Evolutionary conservation across 257 asterid species (phyloP).

Genomic region (Craterostigma plantagineum): DNA sequence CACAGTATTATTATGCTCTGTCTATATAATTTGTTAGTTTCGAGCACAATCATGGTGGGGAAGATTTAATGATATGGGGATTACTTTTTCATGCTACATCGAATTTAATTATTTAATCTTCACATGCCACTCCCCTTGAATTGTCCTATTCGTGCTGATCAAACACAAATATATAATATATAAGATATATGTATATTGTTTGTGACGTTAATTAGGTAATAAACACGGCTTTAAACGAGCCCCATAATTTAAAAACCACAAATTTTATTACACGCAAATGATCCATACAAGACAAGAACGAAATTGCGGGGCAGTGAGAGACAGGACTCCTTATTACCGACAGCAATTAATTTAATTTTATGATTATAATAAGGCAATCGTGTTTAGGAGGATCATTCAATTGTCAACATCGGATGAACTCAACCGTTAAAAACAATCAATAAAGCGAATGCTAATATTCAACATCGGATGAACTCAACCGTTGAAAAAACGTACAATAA

Average conservation of each 20-base stretch:
- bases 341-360: constrained; percentile 5
- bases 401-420: constrained; percentile 22
- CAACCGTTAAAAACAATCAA: constrained; percentile 18
- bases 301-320: neutral
- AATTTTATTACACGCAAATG: too few species aligned
- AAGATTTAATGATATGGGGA: neutral
- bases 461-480: too few species aligned
- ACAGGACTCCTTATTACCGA: constrained; percentile 11
- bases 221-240: too few species aligned
- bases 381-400: too few species aligned
- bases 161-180: constrained; percentile 1
- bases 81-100: too few species aligned
- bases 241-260: too few species aligned
- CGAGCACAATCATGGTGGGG: constrained; percentile 19
- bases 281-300: too few species aligned
- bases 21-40: constrained; percentile 12
- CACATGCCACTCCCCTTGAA: constrained; percentile 22
- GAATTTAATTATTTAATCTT: neutral
- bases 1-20: constrained; percentile 17
- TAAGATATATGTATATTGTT: too few species aligned
- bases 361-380: constrained; percentile 5
- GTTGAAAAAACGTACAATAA: too few species aligned
- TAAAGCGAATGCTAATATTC: too few species aligned
- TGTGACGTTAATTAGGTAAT: too few species aligned
- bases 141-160: constrained; percentile 17